phyloP scores from a whole-genome alignment of 257 asterid species.

The Oldenlandia corymbosa region DNA sequence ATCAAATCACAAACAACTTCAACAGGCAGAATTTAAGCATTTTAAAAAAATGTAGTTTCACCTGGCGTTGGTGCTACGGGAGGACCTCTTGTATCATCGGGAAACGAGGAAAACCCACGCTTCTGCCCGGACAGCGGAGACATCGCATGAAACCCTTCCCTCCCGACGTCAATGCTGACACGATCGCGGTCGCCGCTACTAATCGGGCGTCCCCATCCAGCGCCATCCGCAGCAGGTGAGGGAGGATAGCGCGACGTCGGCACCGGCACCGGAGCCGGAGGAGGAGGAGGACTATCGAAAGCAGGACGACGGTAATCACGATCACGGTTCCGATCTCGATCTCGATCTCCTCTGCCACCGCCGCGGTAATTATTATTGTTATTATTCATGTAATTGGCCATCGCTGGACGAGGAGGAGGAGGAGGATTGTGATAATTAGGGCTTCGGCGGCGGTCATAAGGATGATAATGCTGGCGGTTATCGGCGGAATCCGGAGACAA shows the following conservation, averaged over 20 bases:
- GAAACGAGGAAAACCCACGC: constrained; percentile 46
- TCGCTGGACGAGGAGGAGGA: background rate
- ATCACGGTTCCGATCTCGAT: background rate
- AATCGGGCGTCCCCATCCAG: constrained; percentile 28
- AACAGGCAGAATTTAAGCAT: too few species aligned
- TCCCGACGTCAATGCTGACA: constrained; percentile 31
- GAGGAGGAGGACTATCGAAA: constrained; percentile 42
- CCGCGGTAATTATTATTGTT: constrained; percentile 23
- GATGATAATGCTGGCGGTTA: background rate
- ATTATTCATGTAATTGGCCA: constrained; percentile 3
- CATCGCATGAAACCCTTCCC: constrained; percentile 40
- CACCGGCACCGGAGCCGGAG: constrained; percentile 31
- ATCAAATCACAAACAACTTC: background rate
- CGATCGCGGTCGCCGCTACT: constrained; percentile 23
- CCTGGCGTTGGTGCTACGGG: constrained; percentile 18
- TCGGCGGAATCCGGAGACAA: constrained; percentile 1
- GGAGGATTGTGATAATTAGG: constrained; percentile 13
- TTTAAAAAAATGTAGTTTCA: background rate
- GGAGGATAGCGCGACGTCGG: constrained; percentile 13
- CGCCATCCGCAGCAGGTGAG: constrained; percentile 23
- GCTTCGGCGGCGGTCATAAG: constrained; percentile 27
- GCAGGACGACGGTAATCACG: constrained; percentile 37
- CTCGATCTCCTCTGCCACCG: constrained; percentile 24
- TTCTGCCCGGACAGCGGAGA: constrained; percentile 65
- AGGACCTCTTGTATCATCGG: constrained; percentile 47